These are phyloP conservation scores for Neurospora sp. DNA, from an alignment of 2,329 filamentous ascomycete species.

Conservation along the genomic window DNA sequence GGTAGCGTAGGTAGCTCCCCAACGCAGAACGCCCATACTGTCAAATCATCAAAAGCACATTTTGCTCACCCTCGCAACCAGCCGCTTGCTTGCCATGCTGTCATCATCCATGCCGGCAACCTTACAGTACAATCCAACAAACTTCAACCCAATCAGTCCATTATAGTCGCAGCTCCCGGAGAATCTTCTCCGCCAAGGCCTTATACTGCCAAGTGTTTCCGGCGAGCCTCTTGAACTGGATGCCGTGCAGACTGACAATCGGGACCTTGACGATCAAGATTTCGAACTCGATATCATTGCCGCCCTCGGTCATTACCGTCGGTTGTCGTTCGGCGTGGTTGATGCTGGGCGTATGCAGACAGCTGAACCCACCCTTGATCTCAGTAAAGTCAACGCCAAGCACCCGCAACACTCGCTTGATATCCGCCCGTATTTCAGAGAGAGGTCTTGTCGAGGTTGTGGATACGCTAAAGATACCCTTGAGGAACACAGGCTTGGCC, in stretches of 20 bases:
- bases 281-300: constrained; percentile 82
- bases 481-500: constrained; percentile 89
- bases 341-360: constrained; percentile 80
- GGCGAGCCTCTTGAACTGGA: constrained; percentile 94
- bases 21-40: background rate
- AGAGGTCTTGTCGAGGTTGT: constrained; percentile 92
- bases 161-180: constrained; percentile 74
- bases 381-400: constrained; percentile 86
- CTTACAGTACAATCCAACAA: background rate
- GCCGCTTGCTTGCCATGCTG: background rate
- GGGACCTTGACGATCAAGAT: constrained; percentile 98
- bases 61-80: background rate
- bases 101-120: background rate
- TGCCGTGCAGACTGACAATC: constrained; percentile 80
- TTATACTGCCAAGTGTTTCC: constrained; percentile 99
- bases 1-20: background rate
- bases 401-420: constrained; percentile 80
- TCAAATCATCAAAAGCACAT: background rate
- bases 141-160: background rate
- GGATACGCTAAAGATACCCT: constrained; percentile 92
- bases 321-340: constrained; percentile 31
- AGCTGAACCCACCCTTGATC: constrained; percentile 89
- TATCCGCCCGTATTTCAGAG: constrained; percentile 73
- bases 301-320: constrained; percentile 23
- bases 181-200: constrained; percentile 92